A percentile compares a stretch with the other conserved stretches of the same genome.
These are phyloP conservation scores for Phialocephala subalpina DNA, from an alignment of 2,329 filamentous ascomycete genomes.

Conservation along the genomic window DNA sequence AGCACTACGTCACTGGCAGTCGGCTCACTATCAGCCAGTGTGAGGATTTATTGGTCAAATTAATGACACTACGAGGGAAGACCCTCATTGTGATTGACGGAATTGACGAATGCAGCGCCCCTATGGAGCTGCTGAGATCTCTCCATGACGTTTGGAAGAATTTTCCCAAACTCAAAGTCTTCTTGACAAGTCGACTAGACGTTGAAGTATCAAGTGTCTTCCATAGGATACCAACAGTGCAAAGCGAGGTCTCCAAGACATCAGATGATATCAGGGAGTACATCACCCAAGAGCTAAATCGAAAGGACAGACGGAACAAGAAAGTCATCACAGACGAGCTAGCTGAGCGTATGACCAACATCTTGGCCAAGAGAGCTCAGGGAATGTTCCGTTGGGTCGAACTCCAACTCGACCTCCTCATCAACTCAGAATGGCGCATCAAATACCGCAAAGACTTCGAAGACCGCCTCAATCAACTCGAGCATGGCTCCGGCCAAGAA, in stretches of 20 bases:
- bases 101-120: not conserved
- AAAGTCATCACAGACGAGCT: not conserved
- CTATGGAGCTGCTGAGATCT: constrained; percentile 13
- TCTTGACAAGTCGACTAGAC: not conserved
- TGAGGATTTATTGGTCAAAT: constrained; percentile 17
- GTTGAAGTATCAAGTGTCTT: not conserved
- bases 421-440: constrained; percentile 25
- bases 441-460: constrained; percentile 24
- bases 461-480: constrained; percentile 20
- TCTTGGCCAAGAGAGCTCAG: constrained; percentile 24
- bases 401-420: constrained; percentile 23
- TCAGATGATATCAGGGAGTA: not conserved
- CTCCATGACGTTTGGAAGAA: constrained; percentile 20
- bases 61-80: constrained; percentile 18
- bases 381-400: constrained; percentile 29
- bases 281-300: not conserved
- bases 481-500: constrained; percentile 23
- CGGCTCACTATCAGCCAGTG: constrained; percentile 5
- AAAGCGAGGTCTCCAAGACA: not conserved
- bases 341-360: constrained; percentile 10
- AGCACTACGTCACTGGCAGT: not conserved
- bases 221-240: not conserved
- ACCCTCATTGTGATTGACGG: not conserved
- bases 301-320: not conserved
- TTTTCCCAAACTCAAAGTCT: not conserved